Evolutionary conservation across 1,139 yeast genomes (phyloP).

Genomic region (Kodamaea derodonti): DNA sequence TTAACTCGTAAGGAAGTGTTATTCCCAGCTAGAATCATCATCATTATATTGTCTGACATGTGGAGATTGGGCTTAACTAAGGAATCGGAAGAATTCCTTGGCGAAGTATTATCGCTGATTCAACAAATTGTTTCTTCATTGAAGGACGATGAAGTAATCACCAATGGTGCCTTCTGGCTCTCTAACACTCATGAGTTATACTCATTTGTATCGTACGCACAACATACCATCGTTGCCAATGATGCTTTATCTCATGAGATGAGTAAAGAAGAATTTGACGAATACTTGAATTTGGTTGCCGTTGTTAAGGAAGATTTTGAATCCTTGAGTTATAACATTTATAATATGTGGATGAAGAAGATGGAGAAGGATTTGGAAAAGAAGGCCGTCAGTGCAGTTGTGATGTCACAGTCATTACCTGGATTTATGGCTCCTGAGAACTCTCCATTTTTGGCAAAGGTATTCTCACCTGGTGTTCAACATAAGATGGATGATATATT

Average conservation of each 20-base stretch:
- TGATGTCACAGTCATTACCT: conserved; percentile 89
- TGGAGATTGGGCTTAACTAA: conserved; percentile 95
- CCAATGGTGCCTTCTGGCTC: conserved; percentile 97
- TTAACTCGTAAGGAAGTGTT: conserved; percentile 86
- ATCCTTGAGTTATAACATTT: conserved; percentile 87
- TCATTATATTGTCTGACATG: conserved; percentile 92
- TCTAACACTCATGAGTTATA: conserved; percentile 94
- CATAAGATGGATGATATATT: conserved; percentile 94
- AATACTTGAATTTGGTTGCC: conserved; percentile 83
- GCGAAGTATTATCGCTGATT: conserved; percentile 83
- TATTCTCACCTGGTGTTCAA: conserved; percentile 68
- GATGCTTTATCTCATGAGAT: conserved; percentile 77
- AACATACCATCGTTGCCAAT: conserved; percentile 80
- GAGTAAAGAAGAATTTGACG: conserved; percentile 88
- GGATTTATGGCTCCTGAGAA: conserved; percentile 92
- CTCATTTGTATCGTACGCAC: conserved; percentile 93
- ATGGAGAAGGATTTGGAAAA: conserved; percentile 88
- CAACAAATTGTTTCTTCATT: conserved; percentile 71
- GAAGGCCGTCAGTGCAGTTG: conserved; percentile 91
- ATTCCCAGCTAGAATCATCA: conserved; percentile 94
- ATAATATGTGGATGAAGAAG: conserved; percentile 97
- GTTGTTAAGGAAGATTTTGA: conserved; percentile 94
- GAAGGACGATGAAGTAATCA: conserved; percentile 82
- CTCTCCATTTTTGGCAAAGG: conserved; percentile 79
- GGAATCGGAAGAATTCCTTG: conserved; percentile 87